Percentiles rank a stretch among this genome's conserved stretches.
Evolutionary conservation across 805 yeast species (phyloP).

Genomic region (Pichia manshurica): DNA sequence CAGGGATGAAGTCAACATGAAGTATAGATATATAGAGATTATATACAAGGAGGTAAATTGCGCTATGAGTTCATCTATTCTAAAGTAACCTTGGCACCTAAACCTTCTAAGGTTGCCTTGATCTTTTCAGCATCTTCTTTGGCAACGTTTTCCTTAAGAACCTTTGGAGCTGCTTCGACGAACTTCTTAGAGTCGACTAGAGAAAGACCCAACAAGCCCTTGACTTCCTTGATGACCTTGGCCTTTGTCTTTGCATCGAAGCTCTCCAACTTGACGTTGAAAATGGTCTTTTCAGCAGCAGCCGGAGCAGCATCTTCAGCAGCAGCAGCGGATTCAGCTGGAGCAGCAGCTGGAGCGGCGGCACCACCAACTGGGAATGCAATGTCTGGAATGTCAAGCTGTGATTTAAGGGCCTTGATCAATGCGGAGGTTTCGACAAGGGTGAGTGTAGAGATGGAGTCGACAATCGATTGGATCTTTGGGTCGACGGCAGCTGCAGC

Average conservation of each 20-base stretch:
- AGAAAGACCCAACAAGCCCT: conserved; percentile 82
- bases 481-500: conserved; percentile 66
- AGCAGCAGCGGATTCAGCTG: conserved; percentile 60
- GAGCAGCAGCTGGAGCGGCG: conserved; percentile 54
- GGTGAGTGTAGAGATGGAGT: conserved; percentile 85
- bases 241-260: conserved; percentile 95
- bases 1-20: not conserved
- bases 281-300: conserved; percentile 89
- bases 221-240: conserved; percentile 95
- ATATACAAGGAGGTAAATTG: conserved; percentile 1
- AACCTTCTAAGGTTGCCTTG: conserved; percentile 83
- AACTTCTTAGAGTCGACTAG: conserved; percentile 96
- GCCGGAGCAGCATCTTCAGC: conserved; percentile 58
- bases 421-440: conserved; percentile 87
- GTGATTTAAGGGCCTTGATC: conserved; percentile 70
- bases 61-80: conserved; percentile 47
- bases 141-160: conserved; percentile 88
- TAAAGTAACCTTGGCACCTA: conserved; percentile 88
- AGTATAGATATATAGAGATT: not conserved
- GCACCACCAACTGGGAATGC: conserved; percentile 70
- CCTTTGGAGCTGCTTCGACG: conserved; percentile 96
- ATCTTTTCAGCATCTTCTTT: conserved; percentile 97
- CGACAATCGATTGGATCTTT: conserved; percentile 81
- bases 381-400: conserved; percentile 90
- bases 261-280: conserved; percentile 84